Base-by-base conservation (phyloP, 495 filamentous ascomycete species). In the Lentithecium fluviatile region DNA sequence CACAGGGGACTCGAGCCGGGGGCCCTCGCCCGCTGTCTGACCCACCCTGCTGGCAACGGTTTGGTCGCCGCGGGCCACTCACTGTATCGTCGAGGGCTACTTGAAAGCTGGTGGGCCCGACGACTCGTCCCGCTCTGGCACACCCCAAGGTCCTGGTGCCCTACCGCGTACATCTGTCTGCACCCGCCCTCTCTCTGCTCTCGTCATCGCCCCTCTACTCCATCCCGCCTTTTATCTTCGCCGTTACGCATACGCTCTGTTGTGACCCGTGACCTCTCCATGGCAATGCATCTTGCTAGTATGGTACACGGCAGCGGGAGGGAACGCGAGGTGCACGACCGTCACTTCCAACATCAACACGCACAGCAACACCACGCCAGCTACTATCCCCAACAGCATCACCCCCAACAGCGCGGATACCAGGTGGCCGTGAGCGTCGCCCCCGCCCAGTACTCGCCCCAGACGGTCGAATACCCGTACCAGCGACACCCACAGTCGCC, bases 271-370 rank as follows among this genome's bases (percentile, higher is more conserved):
- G 45, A 58, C 15, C 47, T 42, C 12, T 67, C 52, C 24, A 70
- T 65, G 67, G 64, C 49, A 32, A 70, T 70, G 68, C 68, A 70
- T 52, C 58, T 70, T 63, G 61, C 68, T 53, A 70, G 62, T 42
- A 70, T 70, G 68, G 68, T 70, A 47, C 68, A 70, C 66, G 56
- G 56, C 58, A 68, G 61, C 53, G 65, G 65, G 61, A 59, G 65
- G 56, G 65, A 70, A 42, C 67, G 56, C 57, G 62, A 67, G 53
- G 60, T 32, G 56, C 54, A 58, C 53, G 55, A 58, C 36, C 66
- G 61, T 58, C 59, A 43, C 38, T 51, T 43, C 37, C 64, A 50
- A 17, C 62, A 57, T 34, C 51, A 62, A 17, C 56, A 69, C 1
- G 34, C 56, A 12, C 58, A 58, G 20, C 45, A 55, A 13, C 48